A percentile compares a stretch with the other conserved stretches of the same genome.
phyloP scores from a whole-genome alignment of 2,329 filamentous ascomycete genomes.

The Paecilomyces sp. region DNA sequence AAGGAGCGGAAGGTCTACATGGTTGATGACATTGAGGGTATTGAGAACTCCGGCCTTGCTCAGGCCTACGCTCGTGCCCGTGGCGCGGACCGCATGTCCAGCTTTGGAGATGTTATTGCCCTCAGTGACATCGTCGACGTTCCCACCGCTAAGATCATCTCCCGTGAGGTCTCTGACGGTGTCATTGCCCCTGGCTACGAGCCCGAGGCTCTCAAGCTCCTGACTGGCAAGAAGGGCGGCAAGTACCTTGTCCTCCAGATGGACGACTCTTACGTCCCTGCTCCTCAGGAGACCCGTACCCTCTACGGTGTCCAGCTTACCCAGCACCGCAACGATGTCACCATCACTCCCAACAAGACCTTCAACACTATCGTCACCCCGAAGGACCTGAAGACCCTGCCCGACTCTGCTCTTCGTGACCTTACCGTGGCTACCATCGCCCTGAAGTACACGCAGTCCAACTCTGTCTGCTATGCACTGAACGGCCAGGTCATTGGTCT shows the following conservation, averaged over 20 bases:
- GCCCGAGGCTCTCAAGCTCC: slow-evolving; percentile 76
- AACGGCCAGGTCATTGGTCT: slow-evolving; percentile 92
- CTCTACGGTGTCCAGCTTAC: slow-evolving; percentile 84
- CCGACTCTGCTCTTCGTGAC: slow-evolving; percentile 78
- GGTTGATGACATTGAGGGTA: slow-evolving; percentile 86
- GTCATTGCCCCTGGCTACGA: slow-evolving; percentile 87
- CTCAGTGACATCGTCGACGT: slow-evolving; percentile 86
- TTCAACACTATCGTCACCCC: slow-evolving; percentile 83
- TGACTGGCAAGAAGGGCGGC: slow-evolving; percentile 97
- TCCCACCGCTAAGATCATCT: slow-evolving; percentile 93
- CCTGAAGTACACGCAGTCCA: slow-evolving; percentile 97
- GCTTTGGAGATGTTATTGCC: slow-evolving; percentile 94
- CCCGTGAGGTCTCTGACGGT: slow-evolving; percentile 94
- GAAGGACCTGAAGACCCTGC: slow-evolving; percentile 65
- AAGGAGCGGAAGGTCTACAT: slow-evolving; percentile 97
- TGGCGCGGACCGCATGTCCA: slow-evolving; percentile 96
- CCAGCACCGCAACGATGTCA: slow-evolving; percentile 88
- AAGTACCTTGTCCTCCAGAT: slow-evolving; percentile 96
- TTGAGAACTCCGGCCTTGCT: slow-evolving; percentile 78
- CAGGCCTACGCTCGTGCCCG: slow-evolving; percentile 94
- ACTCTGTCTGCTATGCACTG: slow-evolving; percentile 95
- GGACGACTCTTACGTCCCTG: slow-evolving; percentile 77
- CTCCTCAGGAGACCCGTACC: slow-evolving; percentile 67
- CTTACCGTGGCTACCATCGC: slow-evolving; percentile 93
- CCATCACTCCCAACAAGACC: slow-evolving; percentile 70